Evolutionary conservation across 2,329 filamentous ascomycete species (phyloP).

Genomic region (Malbranchea zuffiana): DNA sequence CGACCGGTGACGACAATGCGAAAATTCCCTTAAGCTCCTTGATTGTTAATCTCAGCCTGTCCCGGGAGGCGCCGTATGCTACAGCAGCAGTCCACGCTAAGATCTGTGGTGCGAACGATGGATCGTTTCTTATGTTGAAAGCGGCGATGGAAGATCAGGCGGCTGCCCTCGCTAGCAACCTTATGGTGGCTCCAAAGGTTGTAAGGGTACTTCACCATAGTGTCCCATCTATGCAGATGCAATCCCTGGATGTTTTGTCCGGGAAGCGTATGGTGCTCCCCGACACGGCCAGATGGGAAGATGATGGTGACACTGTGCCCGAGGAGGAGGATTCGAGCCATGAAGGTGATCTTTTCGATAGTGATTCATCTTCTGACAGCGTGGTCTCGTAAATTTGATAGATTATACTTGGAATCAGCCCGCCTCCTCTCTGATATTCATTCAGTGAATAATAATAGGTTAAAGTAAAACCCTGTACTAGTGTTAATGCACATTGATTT

Average conservation of each 20-base stretch:
- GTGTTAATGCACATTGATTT: too few species aligned
- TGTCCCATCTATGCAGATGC: background rate
- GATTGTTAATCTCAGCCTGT: constrained; percentile 7
- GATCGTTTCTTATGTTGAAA: background rate
- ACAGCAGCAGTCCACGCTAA: constrained; percentile 1
- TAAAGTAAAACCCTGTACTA: too few species aligned
- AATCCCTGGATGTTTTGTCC: constrained; percentile 5
- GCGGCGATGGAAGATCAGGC: constrained; percentile 4
- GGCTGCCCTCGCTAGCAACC: background rate
- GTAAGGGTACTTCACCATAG: constrained; percentile 1
- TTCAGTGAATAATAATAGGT: too few species aligned
- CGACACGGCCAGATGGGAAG: background rate
- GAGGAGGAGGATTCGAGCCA: background rate
- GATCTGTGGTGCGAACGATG: background rate
- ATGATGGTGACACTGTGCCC: constrained; percentile 2
- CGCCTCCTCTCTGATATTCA: too few species aligned
- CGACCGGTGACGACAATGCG: background rate
- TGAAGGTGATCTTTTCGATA: background rate
- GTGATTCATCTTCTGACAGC: too few species aligned
- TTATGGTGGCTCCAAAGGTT: background rate
- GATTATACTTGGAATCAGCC: too few species aligned
- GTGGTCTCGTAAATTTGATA: too few species aligned
- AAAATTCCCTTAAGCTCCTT: background rate
- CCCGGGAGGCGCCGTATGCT: background rate
- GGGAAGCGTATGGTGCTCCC: constrained; percentile 1